A percentile compares a stretch with the other conserved stretches of the same genome.
Conservation (phyloP, 116 monocot species). For the Posidonia oceanica region DNA sequence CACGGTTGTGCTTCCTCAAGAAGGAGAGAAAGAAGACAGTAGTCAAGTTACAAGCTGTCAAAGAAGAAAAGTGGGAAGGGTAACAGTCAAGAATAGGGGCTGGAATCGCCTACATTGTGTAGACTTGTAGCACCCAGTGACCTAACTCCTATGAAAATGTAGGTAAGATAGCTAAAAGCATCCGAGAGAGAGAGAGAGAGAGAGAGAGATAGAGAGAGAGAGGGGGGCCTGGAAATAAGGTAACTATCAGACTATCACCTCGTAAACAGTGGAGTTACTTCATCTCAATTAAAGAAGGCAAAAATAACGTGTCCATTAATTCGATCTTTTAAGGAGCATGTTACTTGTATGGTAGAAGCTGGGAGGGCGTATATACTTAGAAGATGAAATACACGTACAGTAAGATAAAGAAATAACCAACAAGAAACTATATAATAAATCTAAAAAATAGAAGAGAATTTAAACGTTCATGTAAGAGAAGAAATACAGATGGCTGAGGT, state of each 20-base stretch:
- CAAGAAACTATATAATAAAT: too few species aligned
- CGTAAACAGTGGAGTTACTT: background rate
- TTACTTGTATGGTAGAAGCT: too few species aligned
- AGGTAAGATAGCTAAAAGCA: background rate
- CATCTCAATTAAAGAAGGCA: background rate
- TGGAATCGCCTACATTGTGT: background rate
- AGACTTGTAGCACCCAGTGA: background rate
- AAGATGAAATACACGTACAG: too few species aligned
- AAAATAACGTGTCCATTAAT: background rate
- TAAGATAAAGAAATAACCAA: too few species aligned
- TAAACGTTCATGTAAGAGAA: too few species aligned
- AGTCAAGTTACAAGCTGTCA: slow-evolving; percentile 2
- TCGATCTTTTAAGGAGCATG: background rate
- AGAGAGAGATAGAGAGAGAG: too few species aligned
- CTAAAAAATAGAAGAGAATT: too few species aligned
- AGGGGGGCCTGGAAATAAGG: background rate
- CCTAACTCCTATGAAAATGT: background rate
- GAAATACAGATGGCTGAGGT: too few species aligned
- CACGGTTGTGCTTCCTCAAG: too few species aligned
- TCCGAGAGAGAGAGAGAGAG: background rate
- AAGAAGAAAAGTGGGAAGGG: background rate
- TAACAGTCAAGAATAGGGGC: background rate
- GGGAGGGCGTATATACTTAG: too few species aligned
- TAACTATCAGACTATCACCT: background rate
- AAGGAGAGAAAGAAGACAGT: too few species aligned